Percentiles rank a stretch among this genome's conserved stretches.
These are phyloP conservation scores for Echinosophora koreensis DNA, from an alignment of 306 rosid genomes.

Conservation along the genomic window DNA sequence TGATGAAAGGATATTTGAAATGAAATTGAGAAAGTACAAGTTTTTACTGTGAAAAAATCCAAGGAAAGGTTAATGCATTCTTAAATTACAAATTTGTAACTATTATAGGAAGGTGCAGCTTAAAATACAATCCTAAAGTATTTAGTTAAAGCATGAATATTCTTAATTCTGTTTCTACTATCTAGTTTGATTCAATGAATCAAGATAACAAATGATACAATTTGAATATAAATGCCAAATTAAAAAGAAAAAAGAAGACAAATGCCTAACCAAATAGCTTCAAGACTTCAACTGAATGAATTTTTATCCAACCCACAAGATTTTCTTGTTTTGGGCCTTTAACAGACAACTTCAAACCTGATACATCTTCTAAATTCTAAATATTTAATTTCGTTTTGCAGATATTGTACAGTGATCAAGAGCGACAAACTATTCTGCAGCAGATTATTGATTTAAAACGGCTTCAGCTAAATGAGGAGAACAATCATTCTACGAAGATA, in stretches of 20 bases:
- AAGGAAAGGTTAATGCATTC: conserved; percentile 2
- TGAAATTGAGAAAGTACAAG: neutral
- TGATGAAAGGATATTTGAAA: neutral
- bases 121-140: neutral
- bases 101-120: neutral
- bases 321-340: neutral
- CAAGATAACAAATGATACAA: neutral
- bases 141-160: neutral
- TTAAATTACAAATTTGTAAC: neutral
- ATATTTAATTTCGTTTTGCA: conserved; percentile 48
- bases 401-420: conserved; percentile 54
- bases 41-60: conserved; percentile 18
- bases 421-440: conserved; percentile 61
- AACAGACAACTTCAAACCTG: conserved; percentile 3
- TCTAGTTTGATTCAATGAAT: conserved; percentile 15
- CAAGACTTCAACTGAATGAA: neutral
- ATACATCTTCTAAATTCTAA: conserved; percentile 9
- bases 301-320: conserved; percentile 4
- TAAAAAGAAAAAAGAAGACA: neutral
- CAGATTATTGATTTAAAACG: conserved; percentile 79
- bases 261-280: conserved; percentile 18
- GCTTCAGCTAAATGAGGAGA: conserved; percentile 60
- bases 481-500: conserved; percentile 46
- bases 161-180: neutral
- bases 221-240: conserved; percentile 1